Evolutionary conservation across 164 flowering plant genomes (phyloP).

Genomic region (Akebia trifoliata): DNA sequence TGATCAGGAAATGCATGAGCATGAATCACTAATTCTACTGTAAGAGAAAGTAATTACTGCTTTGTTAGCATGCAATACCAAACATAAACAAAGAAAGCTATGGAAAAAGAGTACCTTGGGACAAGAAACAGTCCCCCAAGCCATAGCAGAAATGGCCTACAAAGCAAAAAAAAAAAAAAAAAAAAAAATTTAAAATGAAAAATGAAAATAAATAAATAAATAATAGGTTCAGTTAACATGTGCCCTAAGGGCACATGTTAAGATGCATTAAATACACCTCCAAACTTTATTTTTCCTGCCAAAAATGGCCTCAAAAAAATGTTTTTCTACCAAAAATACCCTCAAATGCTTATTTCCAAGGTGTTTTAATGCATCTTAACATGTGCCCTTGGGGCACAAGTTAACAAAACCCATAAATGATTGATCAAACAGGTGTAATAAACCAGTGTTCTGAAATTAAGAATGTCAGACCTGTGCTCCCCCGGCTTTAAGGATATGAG

Average conservation of each 20-base stretch:
- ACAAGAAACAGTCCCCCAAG: constrained; percentile 97
- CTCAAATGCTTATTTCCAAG: no score
- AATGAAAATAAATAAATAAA: no score
- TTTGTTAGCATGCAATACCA: background rate
- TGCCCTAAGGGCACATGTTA: no score
- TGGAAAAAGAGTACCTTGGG: constrained; percentile 63
- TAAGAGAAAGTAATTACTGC: background rate
- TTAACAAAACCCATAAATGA: no score
- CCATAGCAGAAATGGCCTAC: constrained; percentile 97
- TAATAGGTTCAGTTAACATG: no score
- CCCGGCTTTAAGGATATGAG: constrained; percentile 97
- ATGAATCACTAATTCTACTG: background rate
- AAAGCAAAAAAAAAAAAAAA: constrained; percentile 8
- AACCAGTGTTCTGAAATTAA: background rate
- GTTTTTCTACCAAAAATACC: no score
- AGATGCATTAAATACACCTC: no score
- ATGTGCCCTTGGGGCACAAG: no score
- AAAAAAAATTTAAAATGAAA: background rate
- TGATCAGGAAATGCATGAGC: background rate
- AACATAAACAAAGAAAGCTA: background rate
- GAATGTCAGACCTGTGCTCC: constrained; percentile 82
- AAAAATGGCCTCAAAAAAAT: no score
- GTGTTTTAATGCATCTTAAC: no score
- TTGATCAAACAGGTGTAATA: no score
- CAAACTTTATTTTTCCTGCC: no score